Percentiles rank a stretch among this genome's conserved stretches.
Evolutionary conservation across 345 rosid genomes (phyloP).

Genomic region (Hibiscus tridactylites): DNA sequence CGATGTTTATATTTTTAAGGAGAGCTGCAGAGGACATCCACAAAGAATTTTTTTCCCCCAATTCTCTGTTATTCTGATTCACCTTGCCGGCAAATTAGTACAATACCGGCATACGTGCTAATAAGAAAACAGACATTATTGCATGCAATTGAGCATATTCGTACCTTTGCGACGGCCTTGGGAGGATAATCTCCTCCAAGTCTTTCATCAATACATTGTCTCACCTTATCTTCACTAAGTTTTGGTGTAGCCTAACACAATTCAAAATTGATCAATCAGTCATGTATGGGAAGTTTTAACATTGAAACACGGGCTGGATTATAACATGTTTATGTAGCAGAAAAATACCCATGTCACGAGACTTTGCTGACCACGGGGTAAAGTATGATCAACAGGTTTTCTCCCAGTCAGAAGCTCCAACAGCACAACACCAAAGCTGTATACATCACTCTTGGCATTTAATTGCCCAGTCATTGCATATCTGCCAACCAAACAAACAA

Average conservation of each 20-base stretch:
- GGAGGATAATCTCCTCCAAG: slow-evolving; percentile 84
- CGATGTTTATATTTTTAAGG: background rate
- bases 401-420: slow-evolving; percentile 95
- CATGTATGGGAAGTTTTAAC: background rate
- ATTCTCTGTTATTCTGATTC: background rate
- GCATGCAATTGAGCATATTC: slow-evolving; percentile 4
- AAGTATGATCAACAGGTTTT: slow-evolving; percentile 92
- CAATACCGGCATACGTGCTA: background rate
- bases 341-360: slow-evolving; percentile 75
- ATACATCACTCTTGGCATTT: slow-evolving; percentile 90
- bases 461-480: slow-evolving; percentile 97
- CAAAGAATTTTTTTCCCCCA: background rate
- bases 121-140: background rate
- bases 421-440: slow-evolving; percentile 88
- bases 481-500: slow-evolving; percentile 27
- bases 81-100: background rate
- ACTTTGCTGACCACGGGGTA: slow-evolving; percentile 96
- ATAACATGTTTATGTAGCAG: background rate
- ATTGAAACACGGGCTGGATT: background rate
- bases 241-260: slow-evolving; percentile 75
- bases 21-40: background rate
- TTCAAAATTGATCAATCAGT: slow-evolving; percentile 1
- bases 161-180: slow-evolving; percentile 96
- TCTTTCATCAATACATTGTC: slow-evolving; percentile 90
- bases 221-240: slow-evolving; percentile 92